Base-by-base conservation (phyloP, 768 basidiomycete species). In the Mycena haematopus region DNA sequence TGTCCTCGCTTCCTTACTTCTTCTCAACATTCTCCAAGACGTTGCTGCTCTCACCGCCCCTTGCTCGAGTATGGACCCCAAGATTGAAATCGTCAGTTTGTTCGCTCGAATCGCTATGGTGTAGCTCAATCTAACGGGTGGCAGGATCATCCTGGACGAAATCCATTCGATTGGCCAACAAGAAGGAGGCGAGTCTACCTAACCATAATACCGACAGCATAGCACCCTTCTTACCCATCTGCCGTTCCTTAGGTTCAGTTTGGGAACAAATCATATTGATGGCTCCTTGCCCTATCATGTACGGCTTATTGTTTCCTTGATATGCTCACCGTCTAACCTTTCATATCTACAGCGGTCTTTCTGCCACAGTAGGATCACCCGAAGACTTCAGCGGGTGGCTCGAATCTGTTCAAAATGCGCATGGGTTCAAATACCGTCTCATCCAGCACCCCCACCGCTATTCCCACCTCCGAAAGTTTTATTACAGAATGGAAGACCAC, bases 221-320 rank as follows among this genome's bases (percentile, higher is more conserved):
- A 31, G 9, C 29, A 17, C n/a, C 42, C 6, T 42, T 42, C 42
- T 42, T 7, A 42, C 42, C n/a, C 38, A 6, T 10, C 17, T 17
- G 38, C 19, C 36, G 36, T 31, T 38, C 15, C 17, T 38, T 42
- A 42, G 42, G 42, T 10, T 42, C 85, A 0, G 84, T 89, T 2
- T 91, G 89, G 89, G 89, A 91, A 66, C 86, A 90, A 68, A 86
- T 90, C n/a, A 76, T 91, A 9, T 72, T 91, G 6, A 74, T 91
- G 15, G 84, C 88, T 10, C 87, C 88, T 21, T 89, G 88, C 65
- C 89, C 89, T 1, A 79, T 91, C 63, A 90, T 91, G 88, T 89
- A 40, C 42, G 84, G 75, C 47, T 19, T 58, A 51, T 29, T 51
- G 75, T 72, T 40, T 24, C 52, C 25, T 63, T 36, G n/a, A 2